phyloP scores from a whole-genome alignment of 2,329 filamentous ascomycete species.

The Arthrocladium fulminans region DNA sequence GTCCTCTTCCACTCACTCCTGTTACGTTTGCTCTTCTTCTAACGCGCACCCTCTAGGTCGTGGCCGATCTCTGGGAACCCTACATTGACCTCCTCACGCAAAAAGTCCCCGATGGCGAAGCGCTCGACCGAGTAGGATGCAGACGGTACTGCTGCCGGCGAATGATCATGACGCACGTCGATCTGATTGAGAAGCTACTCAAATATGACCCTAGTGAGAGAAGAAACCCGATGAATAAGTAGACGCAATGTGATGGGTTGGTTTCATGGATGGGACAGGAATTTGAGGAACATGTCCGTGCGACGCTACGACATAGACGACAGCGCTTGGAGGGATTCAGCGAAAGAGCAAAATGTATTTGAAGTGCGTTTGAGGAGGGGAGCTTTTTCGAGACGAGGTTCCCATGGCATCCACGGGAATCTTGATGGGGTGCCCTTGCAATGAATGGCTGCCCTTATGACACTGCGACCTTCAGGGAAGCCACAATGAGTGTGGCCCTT shows the following conservation, averaged over 20 bases:
- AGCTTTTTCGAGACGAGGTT: too few relatives aligned
- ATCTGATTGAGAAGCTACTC: conserved; percentile 95
- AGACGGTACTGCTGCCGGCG: conserved; percentile 96
- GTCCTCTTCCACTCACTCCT: background rate
- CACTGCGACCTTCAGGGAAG: too few relatives aligned
- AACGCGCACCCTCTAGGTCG: conserved; percentile 56
- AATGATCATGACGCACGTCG: conserved; percentile 99
- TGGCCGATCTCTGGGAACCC: conserved; percentile 93
- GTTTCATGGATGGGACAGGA: background rate
- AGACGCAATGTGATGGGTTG: too few relatives aligned
- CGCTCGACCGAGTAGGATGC: conserved; percentile 88
- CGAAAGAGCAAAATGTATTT: too few relatives aligned
- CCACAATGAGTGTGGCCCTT: too few relatives aligned
- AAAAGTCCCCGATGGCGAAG: conserved; percentile 68
- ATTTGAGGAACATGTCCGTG: too few relatives aligned
- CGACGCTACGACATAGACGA: too few relatives aligned
- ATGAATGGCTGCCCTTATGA: too few relatives aligned
- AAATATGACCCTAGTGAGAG: conserved; percentile 53
- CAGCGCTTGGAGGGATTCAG: too few relatives aligned
- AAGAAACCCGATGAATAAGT: background rate
- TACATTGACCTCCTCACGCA: conserved; percentile 85
- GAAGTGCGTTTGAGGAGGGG: too few relatives aligned
- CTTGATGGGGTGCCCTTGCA: too few relatives aligned
- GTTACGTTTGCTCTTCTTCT: conserved; percentile 14
- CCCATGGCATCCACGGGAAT: too few relatives aligned